Percentiles rank a stretch among this genome's conserved stretches.
These are phyloP conservation scores for Boletus subluridellus DNA, from an alignment of 1,284 basidiomycete species.

Conservation along the genomic window DNA sequence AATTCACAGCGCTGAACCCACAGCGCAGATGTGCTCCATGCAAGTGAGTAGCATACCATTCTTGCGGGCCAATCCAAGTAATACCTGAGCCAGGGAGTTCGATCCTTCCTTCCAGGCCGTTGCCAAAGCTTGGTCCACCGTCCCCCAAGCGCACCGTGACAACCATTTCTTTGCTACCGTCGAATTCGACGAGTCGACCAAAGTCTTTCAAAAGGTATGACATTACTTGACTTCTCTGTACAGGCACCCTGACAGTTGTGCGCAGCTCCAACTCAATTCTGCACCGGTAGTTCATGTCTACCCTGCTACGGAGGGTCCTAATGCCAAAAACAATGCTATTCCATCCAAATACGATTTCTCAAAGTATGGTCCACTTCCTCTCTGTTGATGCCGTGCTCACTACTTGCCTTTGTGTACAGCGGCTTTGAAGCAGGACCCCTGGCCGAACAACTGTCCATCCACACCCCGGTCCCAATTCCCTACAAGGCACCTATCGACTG, in stretches of 20 bases:
- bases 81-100: constrained; percentile 60
- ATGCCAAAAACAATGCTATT: constrained; percentile 49
- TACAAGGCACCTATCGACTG: constrained; percentile 72
- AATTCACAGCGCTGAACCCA: constrained; percentile 81
- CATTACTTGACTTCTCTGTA: not conserved
- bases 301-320: constrained; percentile 68
- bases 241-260: constrained; percentile 9
- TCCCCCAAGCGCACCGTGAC: constrained; percentile 59
- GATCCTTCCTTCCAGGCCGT: constrained; percentile 77
- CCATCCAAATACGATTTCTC: constrained; percentile 78
- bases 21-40: constrained; percentile 79
- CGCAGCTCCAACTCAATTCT: constrained; percentile 61
- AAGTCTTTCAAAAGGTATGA: constrained; percentile 76
- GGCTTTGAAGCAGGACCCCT: constrained; percentile 77
- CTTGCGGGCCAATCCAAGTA: not conserved
- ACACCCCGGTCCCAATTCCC: constrained; percentile 72
- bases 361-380: constrained; percentile 43
- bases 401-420: constrained; percentile 41
- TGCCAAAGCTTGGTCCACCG: constrained; percentile 74
- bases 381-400: constrained; percentile 7
- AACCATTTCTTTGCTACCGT: constrained; percentile 88
- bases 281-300: constrained; percentile 84
- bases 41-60: constrained; percentile 48
- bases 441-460: constrained; percentile 68
- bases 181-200: constrained; percentile 76